phyloP scores from a whole-genome alignment of 306 rosid species.

The Hippophae gyantsensis region DNA sequence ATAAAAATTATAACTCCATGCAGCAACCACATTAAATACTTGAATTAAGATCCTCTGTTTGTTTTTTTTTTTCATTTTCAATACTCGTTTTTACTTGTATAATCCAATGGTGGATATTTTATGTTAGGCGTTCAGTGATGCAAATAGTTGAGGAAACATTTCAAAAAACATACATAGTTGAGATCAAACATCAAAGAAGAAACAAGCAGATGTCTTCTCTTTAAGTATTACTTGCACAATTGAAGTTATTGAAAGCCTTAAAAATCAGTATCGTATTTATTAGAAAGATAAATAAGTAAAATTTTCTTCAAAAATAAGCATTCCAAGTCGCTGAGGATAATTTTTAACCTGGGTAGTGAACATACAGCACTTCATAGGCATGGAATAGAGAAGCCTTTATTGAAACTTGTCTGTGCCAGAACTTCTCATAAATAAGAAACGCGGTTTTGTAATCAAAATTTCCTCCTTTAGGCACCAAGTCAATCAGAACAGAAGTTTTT shows the following conservation, averaged over 20 bases:
- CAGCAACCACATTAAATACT: too few relatives aligned
- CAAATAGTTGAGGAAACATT: too few relatives aligned
- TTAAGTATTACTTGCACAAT: background rate
- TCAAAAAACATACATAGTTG: too few relatives aligned
- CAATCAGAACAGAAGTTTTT: slow-evolving; percentile 58
- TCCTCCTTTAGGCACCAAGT: slow-evolving; percentile 66
- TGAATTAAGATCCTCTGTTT: too few relatives aligned
- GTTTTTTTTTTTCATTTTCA: too few relatives aligned
- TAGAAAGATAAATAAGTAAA: background rate
- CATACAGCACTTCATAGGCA: slow-evolving; percentile 63
- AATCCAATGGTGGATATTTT: too few relatives aligned
- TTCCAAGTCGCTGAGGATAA: slow-evolving; percentile 1
- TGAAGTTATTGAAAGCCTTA: slow-evolving; percentile 5
- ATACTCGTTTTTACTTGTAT: too few relatives aligned
- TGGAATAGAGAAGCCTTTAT: slow-evolving; percentile 59
- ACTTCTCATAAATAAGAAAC: slow-evolving; percentile 50
- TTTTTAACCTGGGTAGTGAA: slow-evolving; percentile 70
- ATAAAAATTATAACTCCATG: too few relatives aligned
- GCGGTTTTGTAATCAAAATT: slow-evolving; percentile 52
- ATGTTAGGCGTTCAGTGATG: too few relatives aligned
- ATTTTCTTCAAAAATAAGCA: background rate
- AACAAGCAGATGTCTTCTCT: too few relatives aligned
- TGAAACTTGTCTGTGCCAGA: slow-evolving; percentile 60
- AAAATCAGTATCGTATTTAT: background rate
- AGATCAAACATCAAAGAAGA: too few relatives aligned